A percentile compares a stretch with the other conserved stretches of the same genome.
These are phyloP conservation scores for Geotrichum cucujoidarum DNA, from an alignment of 1,139 yeast genomes.

Conservation along the genomic window DNA sequence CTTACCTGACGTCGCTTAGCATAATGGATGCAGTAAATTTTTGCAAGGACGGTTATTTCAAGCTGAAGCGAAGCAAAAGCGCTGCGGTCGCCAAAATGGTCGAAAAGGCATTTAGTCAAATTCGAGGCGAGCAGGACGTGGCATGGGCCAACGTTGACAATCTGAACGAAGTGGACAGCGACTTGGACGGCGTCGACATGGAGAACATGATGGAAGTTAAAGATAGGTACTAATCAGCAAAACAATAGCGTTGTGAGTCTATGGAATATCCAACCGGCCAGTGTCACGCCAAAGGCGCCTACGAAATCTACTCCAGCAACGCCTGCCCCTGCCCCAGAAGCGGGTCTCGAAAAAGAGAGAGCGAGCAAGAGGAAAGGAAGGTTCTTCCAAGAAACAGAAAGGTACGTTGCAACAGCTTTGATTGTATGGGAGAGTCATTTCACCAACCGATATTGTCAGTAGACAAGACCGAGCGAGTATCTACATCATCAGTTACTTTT, in stretches of 20 bases:
- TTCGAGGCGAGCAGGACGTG: slow-evolving; percentile 43
- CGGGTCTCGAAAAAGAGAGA: slow-evolving; percentile 35
- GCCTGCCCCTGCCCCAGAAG: slow-evolving; percentile 24
- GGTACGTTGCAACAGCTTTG: slow-evolving; percentile 31
- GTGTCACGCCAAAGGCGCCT: slow-evolving; percentile 12
- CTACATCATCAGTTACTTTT: slow-evolving; percentile 44
- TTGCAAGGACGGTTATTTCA: slow-evolving; percentile 26
- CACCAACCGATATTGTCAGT: slow-evolving; percentile 9
- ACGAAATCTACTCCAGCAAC: slow-evolving; percentile 13
- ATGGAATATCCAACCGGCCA: slow-evolving; percentile 47
- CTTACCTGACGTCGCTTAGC: slow-evolving; percentile 19
- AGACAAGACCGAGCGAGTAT: slow-evolving; percentile 25
- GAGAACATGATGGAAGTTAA: slow-evolving; percentile 54
- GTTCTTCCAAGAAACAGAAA: slow-evolving; percentile 42
- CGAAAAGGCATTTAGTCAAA: slow-evolving; percentile 46
- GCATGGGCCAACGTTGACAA: slow-evolving; percentile 29
- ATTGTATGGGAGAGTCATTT: not conserved
- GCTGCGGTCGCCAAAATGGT: slow-evolving; percentile 53
- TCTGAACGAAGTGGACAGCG: slow-evolving; percentile 37
- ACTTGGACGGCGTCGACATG: slow-evolving; percentile 42
- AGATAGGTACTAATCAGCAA: slow-evolving; percentile 51
- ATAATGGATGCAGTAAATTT: slow-evolving; percentile 25
- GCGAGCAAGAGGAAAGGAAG: slow-evolving; percentile 34
- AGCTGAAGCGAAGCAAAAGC: slow-evolving; percentile 42
- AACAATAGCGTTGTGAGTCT: slow-evolving; percentile 70